A percentile compares a stretch with the other conserved stretches of the same genome.
Conservation (phyloP, 2,329 filamentous ascomycete species). For the Xylaria digitata region DNA sequence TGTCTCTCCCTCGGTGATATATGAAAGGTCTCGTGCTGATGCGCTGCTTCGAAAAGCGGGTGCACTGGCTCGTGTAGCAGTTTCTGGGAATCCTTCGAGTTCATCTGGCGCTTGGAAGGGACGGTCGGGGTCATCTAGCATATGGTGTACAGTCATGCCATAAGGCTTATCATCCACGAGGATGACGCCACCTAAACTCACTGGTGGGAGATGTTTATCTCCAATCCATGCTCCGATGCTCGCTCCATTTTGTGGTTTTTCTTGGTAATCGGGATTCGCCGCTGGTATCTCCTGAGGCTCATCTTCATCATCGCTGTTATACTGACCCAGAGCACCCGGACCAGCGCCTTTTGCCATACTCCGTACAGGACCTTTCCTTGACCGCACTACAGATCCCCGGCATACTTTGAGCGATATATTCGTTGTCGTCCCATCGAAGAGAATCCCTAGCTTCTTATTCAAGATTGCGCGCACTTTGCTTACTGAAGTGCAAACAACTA, state of each 20-base stretch:
- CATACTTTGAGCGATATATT: constrained; percentile 78
- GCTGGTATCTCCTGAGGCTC: constrained; percentile 56
- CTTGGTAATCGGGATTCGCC: constrained; percentile 81
- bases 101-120: constrained; percentile 33
- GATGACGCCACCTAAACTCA: constrained; percentile 89
- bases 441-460: constrained; percentile 71
- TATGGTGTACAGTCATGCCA: constrained; percentile 97
- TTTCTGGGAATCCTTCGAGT: constrained; percentile 26
- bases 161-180: constrained; percentile 85
- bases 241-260: constrained; percentile 82
- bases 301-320: constrained; percentile 49
- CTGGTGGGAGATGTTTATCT: constrained; percentile 86
- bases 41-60: constrained; percentile 45
- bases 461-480: constrained; percentile 77
- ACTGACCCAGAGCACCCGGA: constrained; percentile 49
- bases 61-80: constrained; percentile 37
- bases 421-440: constrained; percentile 70
- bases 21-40: constrained; percentile 38
- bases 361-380: constrained; percentile 58
- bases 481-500: constrained; percentile 82
- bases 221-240: constrained; percentile 93
- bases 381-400: constrained; percentile 73
- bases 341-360: constrained; percentile 54
- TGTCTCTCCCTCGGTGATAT: constrained; percentile 51
- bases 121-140: constrained; percentile 79